phyloP scores from a whole-genome alignment of 371 early-diverging fungal genomes.

The Actinomortierella ambigua region DNA sequence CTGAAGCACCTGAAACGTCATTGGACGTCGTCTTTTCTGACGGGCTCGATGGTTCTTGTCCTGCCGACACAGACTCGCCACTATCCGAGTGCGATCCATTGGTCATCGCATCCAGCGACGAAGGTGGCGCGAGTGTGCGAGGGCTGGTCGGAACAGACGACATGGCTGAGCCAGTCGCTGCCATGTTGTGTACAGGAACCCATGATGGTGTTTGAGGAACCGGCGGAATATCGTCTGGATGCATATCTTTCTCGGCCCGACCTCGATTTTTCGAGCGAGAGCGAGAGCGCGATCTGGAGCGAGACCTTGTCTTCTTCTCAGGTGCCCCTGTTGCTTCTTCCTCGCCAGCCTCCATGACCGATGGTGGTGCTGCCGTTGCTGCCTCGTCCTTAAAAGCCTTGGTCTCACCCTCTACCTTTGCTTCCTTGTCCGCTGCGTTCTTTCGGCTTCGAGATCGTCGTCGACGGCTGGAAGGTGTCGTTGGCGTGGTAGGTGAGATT shows the following conservation, averaged over 20 bases:
- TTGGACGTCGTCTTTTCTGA: too few species aligned
- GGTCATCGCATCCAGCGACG: neutral
- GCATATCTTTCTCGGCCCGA: constrained; percentile 17
- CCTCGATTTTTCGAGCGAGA: constrained; percentile 27
- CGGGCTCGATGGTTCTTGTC: too few species aligned
- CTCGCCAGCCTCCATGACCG: too few species aligned
- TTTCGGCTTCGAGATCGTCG: constrained; percentile 35
- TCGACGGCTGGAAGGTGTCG: constrained; percentile 27
- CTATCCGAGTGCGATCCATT: too few species aligned
- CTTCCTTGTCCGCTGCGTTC: constrained; percentile 25
- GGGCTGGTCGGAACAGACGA: neutral
- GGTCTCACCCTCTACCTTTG: constrained; percentile 9
- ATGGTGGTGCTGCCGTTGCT: neutral
- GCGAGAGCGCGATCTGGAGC: constrained; percentile 33
- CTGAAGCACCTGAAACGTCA: too few species aligned
- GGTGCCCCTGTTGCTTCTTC: constrained; percentile 3
- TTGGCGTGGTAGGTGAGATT: constrained; percentile 29
- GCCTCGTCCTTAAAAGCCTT: constrained; percentile 9
- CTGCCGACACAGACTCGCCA: too few species aligned
- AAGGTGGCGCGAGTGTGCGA: neutral
- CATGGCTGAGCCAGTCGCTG: neutral
- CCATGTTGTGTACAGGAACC: constrained; percentile 40
- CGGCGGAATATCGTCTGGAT: constrained; percentile 34
- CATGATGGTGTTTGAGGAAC: constrained; percentile 47
- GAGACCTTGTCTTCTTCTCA: constrained; percentile 35